These are phyloP conservation scores for Amphicarpaea edgeworthii DNA, from an alignment of 306 rosid species.

Conservation along the genomic window DNA sequence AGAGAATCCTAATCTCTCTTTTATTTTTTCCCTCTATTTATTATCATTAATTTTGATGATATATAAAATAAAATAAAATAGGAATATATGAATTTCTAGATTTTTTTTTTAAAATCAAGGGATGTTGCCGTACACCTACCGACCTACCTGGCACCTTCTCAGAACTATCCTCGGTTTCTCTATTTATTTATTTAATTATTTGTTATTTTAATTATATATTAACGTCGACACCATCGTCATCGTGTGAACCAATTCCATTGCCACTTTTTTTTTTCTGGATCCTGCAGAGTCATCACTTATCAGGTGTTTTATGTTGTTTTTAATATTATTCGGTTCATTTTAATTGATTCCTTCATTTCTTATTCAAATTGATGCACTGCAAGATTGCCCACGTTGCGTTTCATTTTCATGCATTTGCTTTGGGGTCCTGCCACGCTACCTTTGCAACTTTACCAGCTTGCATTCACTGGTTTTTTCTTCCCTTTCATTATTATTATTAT, in stretches of 20 bases:
- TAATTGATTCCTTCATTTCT: neutral
- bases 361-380: neutral
- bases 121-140: no score
- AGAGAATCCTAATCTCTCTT: no score
- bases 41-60: no score
- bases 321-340: neutral
- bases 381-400: neutral
- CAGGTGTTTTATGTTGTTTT: conserved; percentile 22
- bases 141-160: no score
- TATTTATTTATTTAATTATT: no score
- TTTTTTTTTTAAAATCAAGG: no score
- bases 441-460: neutral
- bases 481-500: neutral
- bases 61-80: no score
- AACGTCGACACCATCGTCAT: neutral
- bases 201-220: no score
- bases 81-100: no score
- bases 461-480: neutral
- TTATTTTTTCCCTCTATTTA: no score
- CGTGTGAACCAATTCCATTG: neutral
- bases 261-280: neutral
- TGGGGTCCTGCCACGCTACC: conserved; percentile 6
- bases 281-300: neutral
- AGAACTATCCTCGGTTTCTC: no score
- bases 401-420: neutral